These are phyloP conservation scores for Lantana camara DNA, from an alignment of 257 asterid genomes.

Conservation along the genomic window DNA sequence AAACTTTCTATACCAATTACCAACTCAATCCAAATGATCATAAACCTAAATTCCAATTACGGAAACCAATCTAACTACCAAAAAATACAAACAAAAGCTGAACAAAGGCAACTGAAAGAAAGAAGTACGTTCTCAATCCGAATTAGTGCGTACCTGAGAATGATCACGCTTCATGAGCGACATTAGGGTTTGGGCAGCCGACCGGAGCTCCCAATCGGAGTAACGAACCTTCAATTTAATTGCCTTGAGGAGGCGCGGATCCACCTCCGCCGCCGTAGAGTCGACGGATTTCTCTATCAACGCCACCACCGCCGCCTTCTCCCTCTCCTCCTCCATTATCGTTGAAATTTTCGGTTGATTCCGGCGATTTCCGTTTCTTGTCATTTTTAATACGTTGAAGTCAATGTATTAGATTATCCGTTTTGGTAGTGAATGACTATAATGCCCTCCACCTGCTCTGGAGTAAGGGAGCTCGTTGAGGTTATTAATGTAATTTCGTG, in stretches of 20 bases:
- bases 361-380: constrained; percentile 10
- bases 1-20: constrained; percentile 1
- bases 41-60: constrained; percentile 17
- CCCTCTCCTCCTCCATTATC: constrained; percentile 46
- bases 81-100: background rate
- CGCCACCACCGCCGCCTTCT: constrained; percentile 41
- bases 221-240: constrained; percentile 76
- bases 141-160: constrained; percentile 61
- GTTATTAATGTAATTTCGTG: constrained; percentile 20
- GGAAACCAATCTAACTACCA: background rate
- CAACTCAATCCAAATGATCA: constrained; percentile 12
- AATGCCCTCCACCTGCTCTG: background rate
- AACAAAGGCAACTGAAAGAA: background rate
- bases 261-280: constrained; percentile 75
- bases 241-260: constrained; percentile 84
- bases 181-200: constrained; percentile 78
- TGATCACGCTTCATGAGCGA: constrained; percentile 84
- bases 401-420: background rate
- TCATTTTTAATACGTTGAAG: background rate
- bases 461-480: background rate
- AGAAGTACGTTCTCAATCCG: background rate
- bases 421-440: constrained; percentile 16
- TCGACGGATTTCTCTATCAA: constrained; percentile 67
- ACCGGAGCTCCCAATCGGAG: constrained; percentile 81
- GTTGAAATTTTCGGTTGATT: constrained; percentile 1